A percentile compares a stretch with the other conserved stretches of the same genome.
Evolutionary conservation across 2,329 filamentous ascomycete species (phyloP).

Genomic region (Alternaria arbusti): DNA sequence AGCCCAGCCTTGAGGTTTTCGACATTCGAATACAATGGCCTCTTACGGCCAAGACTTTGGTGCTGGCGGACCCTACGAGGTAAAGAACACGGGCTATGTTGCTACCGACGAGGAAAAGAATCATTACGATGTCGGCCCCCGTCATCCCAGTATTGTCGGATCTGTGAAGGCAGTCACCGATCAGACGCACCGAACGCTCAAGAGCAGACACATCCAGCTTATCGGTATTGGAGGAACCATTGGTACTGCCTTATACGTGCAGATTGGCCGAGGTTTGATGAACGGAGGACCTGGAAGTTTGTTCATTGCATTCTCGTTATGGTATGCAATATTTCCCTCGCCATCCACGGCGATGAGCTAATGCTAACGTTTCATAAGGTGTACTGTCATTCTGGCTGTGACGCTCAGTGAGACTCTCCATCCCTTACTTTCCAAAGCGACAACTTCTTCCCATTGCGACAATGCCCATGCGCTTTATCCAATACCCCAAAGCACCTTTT

Average conservation of each 20-base stretch:
- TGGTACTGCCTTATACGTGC: constrained; percentile 57
- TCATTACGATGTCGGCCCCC: constrained; percentile 27
- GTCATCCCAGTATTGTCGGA: constrained; percentile 30
- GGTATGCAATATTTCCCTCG: constrained; percentile 36
- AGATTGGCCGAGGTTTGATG: constrained; percentile 54
- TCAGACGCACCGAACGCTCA: constrained; percentile 53
- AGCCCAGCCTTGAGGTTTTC: constrained; percentile 3
- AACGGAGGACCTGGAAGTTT: constrained; percentile 56
- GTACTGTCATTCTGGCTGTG: constrained; percentile 51
- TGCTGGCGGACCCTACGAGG: constrained; percentile 18
- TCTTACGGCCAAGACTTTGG: constrained; percentile 43
- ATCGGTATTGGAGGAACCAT: constrained; percentile 57
- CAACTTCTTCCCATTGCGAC: constrained; percentile 25
- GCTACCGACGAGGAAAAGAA: constrained; percentile 39
- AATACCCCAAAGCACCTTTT: constrained; percentile 19
- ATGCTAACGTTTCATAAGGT: constrained; percentile 37
- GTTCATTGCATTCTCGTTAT: constrained; percentile 55
- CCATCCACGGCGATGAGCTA: background rate
- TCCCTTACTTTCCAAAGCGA: constrained; percentile 26
- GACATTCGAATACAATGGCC: constrained; percentile 34
- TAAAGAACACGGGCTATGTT: constrained; percentile 16
- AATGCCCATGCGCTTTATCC: constrained; percentile 20
- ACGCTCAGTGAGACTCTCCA: constrained; percentile 47
- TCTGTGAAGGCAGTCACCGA: constrained; percentile 44
- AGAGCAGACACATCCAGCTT: constrained; percentile 56